These are phyloP conservation scores for Tylopilus plumbeoviolaceoides DNA, from an alignment of 768 basidiomycete genomes.

Conservation along the genomic window DNA sequence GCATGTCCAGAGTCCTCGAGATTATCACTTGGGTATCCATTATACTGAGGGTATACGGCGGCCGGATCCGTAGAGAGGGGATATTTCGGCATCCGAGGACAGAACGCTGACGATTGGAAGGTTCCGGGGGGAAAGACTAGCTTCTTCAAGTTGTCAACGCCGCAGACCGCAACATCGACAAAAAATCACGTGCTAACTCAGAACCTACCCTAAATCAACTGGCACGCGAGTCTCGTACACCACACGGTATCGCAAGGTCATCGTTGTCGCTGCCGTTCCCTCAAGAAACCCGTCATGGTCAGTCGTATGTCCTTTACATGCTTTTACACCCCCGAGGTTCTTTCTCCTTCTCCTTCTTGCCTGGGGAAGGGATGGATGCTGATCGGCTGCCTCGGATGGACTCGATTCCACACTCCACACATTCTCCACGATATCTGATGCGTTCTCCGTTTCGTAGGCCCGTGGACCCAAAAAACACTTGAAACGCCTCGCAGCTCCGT, in stretches of 20 bases:
- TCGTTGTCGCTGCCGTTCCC: conserved; percentile 15
- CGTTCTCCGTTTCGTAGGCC: conserved; percentile 48
- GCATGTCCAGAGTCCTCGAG: conserved; percentile 9
- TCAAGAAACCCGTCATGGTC: conserved; percentile 33
- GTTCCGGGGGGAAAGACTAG: neutral
- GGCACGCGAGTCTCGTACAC: neutral
- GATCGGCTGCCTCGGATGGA: conserved; percentile 16
- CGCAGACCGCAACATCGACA: neutral
- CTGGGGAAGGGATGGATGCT: conserved; percentile 28
- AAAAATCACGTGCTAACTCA: conserved; percentile 20
- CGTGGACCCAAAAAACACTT: conserved; percentile 99
- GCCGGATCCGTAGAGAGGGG: conserved; percentile 1
- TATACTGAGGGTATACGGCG: conserved; percentile 16
- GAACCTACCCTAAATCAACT: conserved; percentile 25
- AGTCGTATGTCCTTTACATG: conserved; percentile 17
- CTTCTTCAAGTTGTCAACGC: neutral
- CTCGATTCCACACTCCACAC: conserved; percentile 4
- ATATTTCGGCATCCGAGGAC: conserved; percentile 21
- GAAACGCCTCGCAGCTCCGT: conserved; percentile 96
- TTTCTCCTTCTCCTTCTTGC: neutral
- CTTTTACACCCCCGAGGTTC: neutral
- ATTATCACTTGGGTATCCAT: conserved; percentile 17
- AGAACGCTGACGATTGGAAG: neutral
- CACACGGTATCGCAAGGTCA: conserved; percentile 20
- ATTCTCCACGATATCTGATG: conserved; percentile 14